Percentiles rank a stretch among this genome's conserved stretches.
Conservation (phyloP, 169 alveolate species). For the Neospora caninum region DNA sequence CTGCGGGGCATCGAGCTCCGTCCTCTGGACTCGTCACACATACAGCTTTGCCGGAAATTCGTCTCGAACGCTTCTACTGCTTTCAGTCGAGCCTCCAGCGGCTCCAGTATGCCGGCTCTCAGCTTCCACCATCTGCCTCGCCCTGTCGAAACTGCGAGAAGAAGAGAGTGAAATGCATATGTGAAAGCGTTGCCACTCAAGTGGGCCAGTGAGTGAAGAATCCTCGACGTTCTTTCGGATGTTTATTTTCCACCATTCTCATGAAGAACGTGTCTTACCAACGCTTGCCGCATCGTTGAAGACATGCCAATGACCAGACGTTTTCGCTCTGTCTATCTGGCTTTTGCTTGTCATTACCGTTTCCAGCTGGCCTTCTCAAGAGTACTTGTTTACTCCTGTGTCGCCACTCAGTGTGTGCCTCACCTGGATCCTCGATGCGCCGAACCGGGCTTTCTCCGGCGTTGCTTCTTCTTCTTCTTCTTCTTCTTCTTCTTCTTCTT, state of each 20-base stretch:
- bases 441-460: too few relatives aligned
- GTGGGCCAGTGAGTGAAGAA: slow-evolving; percentile 39
- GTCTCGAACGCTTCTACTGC: background rate
- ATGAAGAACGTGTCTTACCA: too few relatives aligned
- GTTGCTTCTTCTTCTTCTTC: too few relatives aligned
- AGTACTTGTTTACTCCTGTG: too few relatives aligned
- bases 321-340: too few relatives aligned
- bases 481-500: too few relatives aligned
- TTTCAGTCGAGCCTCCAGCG: slow-evolving; percentile 29
- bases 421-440: too few relatives aligned
- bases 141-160: slow-evolving; percentile 49
- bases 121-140: slow-evolving; percentile 37
- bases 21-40: background rate
- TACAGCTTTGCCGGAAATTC: background rate
- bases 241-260: background rate
- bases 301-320: too few relatives aligned
- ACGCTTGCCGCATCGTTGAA: too few relatives aligned
- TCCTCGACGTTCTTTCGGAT: background rate
- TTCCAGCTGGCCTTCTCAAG: too few relatives aligned
- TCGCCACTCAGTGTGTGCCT: too few relatives aligned
- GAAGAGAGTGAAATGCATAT: slow-evolving; percentile 47
- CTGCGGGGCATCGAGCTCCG: background rate
- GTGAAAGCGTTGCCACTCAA: slow-evolving; percentile 34
- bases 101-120: slow-evolving; percentile 45
- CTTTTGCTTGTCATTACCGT: too few relatives aligned